Base-by-base conservation (phyloP, 2,329 filamentous ascomycete species). In the Penicillium sp. region DNA sequence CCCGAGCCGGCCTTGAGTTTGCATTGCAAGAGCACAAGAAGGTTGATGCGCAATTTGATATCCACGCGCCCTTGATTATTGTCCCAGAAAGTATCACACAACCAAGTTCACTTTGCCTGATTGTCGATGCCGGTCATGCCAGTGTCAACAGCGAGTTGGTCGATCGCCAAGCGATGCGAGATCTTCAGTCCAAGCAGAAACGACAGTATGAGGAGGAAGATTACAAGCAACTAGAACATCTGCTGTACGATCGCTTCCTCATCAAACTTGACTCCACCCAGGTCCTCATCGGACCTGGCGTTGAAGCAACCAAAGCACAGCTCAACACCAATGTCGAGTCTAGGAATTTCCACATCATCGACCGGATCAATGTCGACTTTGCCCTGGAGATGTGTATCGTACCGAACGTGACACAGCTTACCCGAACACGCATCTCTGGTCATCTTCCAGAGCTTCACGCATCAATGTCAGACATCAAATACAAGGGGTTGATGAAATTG, bases 161-260 rank as follows among this genome's bases (percentile, higher is more conserved):
- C 16, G 92, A 97, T 67, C 89, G 94, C 68, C 84, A 87, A n/a
- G 96, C 91, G 0, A 82, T 97, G 73, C 88, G 88, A 63, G 88
- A 97, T 57, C 86, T 99, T 3, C 92, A 97, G 69, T 86, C 88
- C 20, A 99, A 97, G 69, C 91, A 97, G 68, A 89, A 86, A 53
- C 88, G 92, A 55, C 81, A 89, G 26, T 97, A 95, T 69, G 94
- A 87, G 7, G 90, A 95, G 14, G 87, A 93, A 58, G 95, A 99
- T 69, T 91, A 91, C 72, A 88, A 89, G 72, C 85, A 88, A 44
- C 84, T 99, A 4, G 92, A 97, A 72, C 89, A 89, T 16, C 81
- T 96, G 65, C 96, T 99, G 89, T 99, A 99, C 70, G 94, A 99
- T 80, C 94, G 92, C 53, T 99, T 99, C 72, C 80, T 91, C 40